Base-by-base conservation (phyloP, 2,329 filamentous ascomycete genomes). In the Teratosphaeria nubilosa region DNA sequence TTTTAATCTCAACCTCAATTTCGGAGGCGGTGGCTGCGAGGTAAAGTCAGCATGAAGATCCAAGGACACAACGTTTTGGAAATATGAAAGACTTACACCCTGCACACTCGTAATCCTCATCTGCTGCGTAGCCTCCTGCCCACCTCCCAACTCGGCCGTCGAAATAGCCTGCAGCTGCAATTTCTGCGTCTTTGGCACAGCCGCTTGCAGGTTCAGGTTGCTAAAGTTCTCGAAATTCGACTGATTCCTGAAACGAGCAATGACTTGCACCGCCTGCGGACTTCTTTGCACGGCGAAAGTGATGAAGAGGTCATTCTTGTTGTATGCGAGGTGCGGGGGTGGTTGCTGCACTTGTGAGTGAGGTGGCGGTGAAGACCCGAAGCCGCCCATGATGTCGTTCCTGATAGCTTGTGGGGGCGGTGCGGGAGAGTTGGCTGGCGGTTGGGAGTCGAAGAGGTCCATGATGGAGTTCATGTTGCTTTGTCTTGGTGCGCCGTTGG, bases 171-270 rank as follows among this genome's bases (percentile, higher is more conserved):
- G 87, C 64, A 99, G 77, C 71, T 96, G 91, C 68, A 99, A 76
- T 72, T 94, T 96, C 75, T 99, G 94, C 51, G 88, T 90, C 76
- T 97, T 99, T 9, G 94, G 94, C 56, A 99, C 94, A 0, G 94
- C 94, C 51, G 92, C 94, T 73, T 99, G 94, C 64, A 99, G 74
- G 27, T 89, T 90, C 31, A 97, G 88, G 52, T 82, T 83, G 16
- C 85, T 85, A 54, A 97, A 78, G 14, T 78, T 76, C 14, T 80
- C 80, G 31, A 86, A 83, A 0, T 76, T 82, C 53, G 62, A 63
- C 32, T 59, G 60, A 73, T 97, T 97, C 45, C 82, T 83, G 79
- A 99, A 99, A 9, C 86, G 85, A 16, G 91, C 91, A 54, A 86
- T 79, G 6, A 95, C 86, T 70, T 96, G 91, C 22, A 95, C 86